These are phyloP conservation scores for Berberis vulgaris DNA, from an alignment of 164 flowering plant species.

Conservation along the genomic window DNA sequence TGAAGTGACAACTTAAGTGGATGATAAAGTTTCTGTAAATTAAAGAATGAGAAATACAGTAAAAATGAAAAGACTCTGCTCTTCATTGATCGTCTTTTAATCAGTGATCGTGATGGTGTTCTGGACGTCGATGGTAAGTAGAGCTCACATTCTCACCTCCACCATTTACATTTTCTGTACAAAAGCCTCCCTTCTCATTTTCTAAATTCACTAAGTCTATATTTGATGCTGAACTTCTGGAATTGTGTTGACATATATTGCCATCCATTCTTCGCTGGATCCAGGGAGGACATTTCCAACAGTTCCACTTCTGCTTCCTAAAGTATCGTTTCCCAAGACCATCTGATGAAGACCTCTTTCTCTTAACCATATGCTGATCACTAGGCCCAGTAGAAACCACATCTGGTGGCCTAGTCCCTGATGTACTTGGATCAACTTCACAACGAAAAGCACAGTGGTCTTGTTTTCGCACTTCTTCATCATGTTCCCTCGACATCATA, in stretches of 20 bases:
- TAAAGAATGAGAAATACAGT: constrained; percentile 28
- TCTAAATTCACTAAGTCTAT: constrained; percentile 21
- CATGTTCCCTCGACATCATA: constrained; percentile 6
- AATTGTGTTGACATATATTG: constrained; percentile 26
- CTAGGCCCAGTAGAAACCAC: constrained; percentile 14
- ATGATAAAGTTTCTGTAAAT: constrained; percentile 6
- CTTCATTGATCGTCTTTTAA: constrained; percentile 15
- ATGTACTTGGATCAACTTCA: constrained; percentile 17
- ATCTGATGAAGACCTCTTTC: constrained; percentile 25
- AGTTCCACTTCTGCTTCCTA: constrained; percentile 61
- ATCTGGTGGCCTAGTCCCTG: constrained; percentile 15
- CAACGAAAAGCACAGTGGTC: constrained; percentile 12
- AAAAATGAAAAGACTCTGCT: constrained; percentile 8
- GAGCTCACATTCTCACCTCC: constrained; percentile 17
- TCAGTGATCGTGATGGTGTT: constrained; percentile 28
- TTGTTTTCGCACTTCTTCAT: constrained; percentile 17
- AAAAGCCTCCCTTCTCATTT: constrained; percentile 16
- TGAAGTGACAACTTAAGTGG: neutral
- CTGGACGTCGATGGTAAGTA: constrained; percentile 21
- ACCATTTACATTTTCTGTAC: constrained; percentile 20
- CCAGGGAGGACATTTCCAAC: constrained; percentile 37
- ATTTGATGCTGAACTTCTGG: constrained; percentile 21
- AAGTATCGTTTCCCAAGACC: constrained; percentile 51
- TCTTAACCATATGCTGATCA: constrained; percentile 18
- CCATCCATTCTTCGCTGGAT: constrained; percentile 25